Conservation (phyloP, 2,329 filamentous ascomycete genomes). For the Saccharata proteae region DNA sequence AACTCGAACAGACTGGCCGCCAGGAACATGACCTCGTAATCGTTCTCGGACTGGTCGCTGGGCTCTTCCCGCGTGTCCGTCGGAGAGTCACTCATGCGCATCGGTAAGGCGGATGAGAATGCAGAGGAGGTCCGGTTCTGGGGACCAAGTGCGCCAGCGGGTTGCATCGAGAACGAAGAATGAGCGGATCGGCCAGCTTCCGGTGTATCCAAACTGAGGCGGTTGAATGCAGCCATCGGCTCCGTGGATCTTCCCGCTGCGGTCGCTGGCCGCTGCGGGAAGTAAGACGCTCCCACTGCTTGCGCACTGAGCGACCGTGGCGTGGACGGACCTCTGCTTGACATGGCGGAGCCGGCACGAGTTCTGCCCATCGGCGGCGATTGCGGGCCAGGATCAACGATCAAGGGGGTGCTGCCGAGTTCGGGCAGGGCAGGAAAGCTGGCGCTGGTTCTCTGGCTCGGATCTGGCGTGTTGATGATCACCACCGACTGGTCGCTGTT, state of each 20-base stretch:
- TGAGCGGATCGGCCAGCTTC: slow-evolving; percentile 26
- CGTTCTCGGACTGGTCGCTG: slow-evolving; percentile 27
- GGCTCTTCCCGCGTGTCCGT: slow-evolving; percentile 13
- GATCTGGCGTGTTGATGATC: slow-evolving; percentile 4
- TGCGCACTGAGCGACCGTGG: slow-evolving; percentile 18
- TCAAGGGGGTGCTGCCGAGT: slow-evolving; percentile 40
- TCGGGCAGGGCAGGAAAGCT: slow-evolving; percentile 8
- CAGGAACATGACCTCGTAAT: slow-evolving; percentile 71
- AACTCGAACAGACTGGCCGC: slow-evolving; percentile 94
- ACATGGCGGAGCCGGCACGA: slow-evolving; percentile 44
- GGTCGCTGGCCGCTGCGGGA: slow-evolving; percentile 21
- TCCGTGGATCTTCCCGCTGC: slow-evolving; percentile 10
- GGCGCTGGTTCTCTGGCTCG: slow-evolving; percentile 6
- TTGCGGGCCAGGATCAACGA: slow-evolving; percentile 29
- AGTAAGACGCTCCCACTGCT: slow-evolving; percentile 18
- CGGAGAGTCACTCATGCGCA: slow-evolving; percentile 46
- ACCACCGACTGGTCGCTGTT: slow-evolving; percentile 23
- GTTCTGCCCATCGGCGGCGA: slow-evolving; percentile 26
- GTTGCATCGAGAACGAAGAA: slow-evolving; percentile 6
- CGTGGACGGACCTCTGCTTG: slow-evolving; percentile 41
- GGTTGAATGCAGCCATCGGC: background rate
- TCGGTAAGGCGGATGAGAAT: slow-evolving; percentile 78
- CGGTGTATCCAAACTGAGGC: slow-evolving; percentile 17
- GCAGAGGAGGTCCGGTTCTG: slow-evolving; percentile 54
- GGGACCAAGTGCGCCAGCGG: background rate